These are phyloP conservation scores for Lipomyces yamadae DNA, from an alignment of 805 yeast species.

Conservation along the genomic window DNA sequence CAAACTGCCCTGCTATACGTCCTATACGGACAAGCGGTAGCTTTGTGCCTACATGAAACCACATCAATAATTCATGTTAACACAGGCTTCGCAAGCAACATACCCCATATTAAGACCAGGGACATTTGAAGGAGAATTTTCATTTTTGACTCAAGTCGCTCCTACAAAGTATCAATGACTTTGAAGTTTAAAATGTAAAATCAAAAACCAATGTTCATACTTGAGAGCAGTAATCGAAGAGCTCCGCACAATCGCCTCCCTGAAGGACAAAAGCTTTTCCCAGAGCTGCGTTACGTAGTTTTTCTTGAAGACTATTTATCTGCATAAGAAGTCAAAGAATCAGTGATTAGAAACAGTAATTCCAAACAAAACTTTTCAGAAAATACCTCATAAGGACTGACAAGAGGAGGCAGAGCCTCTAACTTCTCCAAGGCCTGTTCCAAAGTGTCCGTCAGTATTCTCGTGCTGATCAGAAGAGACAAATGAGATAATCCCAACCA, in stretches of 20 bases:
- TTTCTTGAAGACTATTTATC: constrained; percentile 45
- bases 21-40: constrained; percentile 51
- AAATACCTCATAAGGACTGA: constrained; percentile 46
- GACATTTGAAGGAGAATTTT: constrained; percentile 52
- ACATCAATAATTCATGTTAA: not conserved
- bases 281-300: constrained; percentile 49
- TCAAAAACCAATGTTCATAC: constrained; percentile 5
- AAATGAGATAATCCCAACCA: constrained; percentile 16
- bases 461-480: not conserved
- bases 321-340: not conserved
- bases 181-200: not conserved
- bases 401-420: constrained; percentile 51
- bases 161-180: constrained; percentile 10
- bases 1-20: constrained; percentile 53
- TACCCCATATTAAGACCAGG: constrained; percentile 51
- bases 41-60: constrained; percentile 40
- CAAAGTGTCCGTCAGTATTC: not conserved
- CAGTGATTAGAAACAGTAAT: not conserved
- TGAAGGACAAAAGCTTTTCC: constrained; percentile 53
- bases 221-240: constrained; percentile 50
- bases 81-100: not conserved
- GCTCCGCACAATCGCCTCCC: constrained; percentile 54
- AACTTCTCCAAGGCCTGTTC: constrained; percentile 48
- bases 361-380: not conserved
- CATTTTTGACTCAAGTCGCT: constrained; percentile 49